These are phyloP conservation scores for Dendrobium huoshanense DNA, from an alignment of 106 monocot species.

Conservation along the genomic window DNA sequence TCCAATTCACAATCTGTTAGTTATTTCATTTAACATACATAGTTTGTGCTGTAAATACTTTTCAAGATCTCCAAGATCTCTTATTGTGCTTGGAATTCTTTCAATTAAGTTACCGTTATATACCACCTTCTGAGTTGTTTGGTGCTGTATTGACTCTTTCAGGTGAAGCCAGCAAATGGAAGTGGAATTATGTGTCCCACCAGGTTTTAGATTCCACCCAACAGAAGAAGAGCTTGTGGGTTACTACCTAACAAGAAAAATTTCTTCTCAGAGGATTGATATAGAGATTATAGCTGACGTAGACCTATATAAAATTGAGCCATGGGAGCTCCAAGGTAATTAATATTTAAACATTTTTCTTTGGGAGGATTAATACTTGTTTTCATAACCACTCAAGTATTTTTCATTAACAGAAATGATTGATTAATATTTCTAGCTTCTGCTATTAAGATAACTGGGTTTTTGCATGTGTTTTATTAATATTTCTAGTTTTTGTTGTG, in stretches of 20 bases:
- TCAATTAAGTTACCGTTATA: neutral
- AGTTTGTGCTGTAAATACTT: too few species aligned
- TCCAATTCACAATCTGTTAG: too few species aligned
- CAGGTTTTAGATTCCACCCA: constrained; percentile 94
- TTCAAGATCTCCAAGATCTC: too few species aligned
- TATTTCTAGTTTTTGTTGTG: too few species aligned
- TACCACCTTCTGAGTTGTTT: neutral
- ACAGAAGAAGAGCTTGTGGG: constrained; percentile 97
- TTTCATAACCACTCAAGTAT: too few species aligned
- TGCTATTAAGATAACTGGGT: too few species aligned
- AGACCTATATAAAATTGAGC: constrained; percentile 88
- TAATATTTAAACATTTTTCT: too few species aligned
- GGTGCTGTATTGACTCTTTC: constrained; percentile 7
- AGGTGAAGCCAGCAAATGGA: constrained; percentile 36
- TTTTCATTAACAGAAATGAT: too few species aligned
- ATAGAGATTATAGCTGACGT: constrained; percentile 71
- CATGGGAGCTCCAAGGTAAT: constrained; percentile 88
- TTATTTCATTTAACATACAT: too few species aligned
- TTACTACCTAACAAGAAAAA: constrained; percentile 83
- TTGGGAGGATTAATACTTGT: too few species aligned
- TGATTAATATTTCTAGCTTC: too few species aligned
- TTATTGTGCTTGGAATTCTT: neutral
- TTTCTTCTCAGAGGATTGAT: constrained; percentile 69
- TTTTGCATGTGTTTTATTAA: too few species aligned
- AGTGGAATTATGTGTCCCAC: constrained; percentile 79